These are phyloP conservation scores for Fusarium sp. DNA, from an alignment of 2,329 filamentous ascomycete species.

Conservation along the genomic window DNA sequence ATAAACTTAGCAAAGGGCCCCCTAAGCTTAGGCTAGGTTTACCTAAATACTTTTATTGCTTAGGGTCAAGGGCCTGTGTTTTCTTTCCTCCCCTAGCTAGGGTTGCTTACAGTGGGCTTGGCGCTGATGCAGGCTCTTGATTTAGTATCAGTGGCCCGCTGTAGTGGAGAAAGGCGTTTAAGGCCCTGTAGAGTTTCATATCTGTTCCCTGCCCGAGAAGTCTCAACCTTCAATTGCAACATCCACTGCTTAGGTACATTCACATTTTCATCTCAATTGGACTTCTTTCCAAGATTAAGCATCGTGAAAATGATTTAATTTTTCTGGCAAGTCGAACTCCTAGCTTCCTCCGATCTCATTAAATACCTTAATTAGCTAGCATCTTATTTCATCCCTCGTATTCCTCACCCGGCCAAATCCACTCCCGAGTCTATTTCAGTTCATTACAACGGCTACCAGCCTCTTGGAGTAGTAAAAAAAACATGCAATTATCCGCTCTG, in stretches of 20 bases:
- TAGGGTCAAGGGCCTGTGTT: too few relatives aligned
- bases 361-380: too few relatives aligned
- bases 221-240: not conserved
- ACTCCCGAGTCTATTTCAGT: conserved; percentile 27
- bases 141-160: conserved; percentile 26
- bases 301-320: not conserved
- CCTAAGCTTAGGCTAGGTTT: too few relatives aligned
- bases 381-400: not conserved
- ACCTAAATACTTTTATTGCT: too few relatives aligned
- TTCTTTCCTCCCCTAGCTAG: not conserved
- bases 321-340: not conserved
- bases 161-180: not conserved
- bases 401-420: conserved; percentile 1
- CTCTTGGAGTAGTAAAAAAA: conserved; percentile 10
- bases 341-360: not conserved
- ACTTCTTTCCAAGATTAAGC: not conserved
- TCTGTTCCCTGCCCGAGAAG: not conserved
- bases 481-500: conserved; percentile 21
- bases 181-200: not conserved
- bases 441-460: not conserved
- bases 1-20: too few relatives aligned
- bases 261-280: not conserved
- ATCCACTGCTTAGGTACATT: not conserved
- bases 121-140: conserved; percentile 21
- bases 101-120: conserved; percentile 27